phyloP scores from a whole-genome alignment of 768 basidiomycete species.

The Lentinula edodes region DNA sequence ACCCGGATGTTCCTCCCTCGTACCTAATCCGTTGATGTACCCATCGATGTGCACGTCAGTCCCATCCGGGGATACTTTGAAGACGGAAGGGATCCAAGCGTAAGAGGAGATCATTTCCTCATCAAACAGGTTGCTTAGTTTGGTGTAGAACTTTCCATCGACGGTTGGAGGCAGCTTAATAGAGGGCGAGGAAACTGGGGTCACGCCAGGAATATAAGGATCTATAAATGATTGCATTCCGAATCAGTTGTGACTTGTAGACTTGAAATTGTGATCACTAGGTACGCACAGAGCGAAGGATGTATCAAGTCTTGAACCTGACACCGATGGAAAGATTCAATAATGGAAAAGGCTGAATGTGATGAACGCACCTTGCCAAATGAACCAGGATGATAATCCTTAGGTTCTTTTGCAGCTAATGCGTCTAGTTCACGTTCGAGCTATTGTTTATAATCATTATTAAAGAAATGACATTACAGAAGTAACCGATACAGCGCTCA shows the following conservation, averaged over 20 bases:
- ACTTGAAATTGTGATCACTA: too few species aligned
- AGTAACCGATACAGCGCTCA: not conserved
- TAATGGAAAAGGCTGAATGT: not conserved
- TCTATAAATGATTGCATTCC: not conserved
- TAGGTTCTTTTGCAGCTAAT: constrained; percentile 10
- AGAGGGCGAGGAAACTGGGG: not conserved
- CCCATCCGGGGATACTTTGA: constrained; percentile 10
- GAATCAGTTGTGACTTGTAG: too few species aligned
- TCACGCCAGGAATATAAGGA: constrained; percentile 7
- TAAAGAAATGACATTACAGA: too few species aligned
- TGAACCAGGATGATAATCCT: constrained; percentile 14
- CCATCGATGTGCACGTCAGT: constrained; percentile 10
- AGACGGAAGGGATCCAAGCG: constrained; percentile 14
- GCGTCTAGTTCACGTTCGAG: constrained; percentile 10
- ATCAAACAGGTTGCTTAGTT: not conserved
- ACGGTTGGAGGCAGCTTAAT: not conserved
- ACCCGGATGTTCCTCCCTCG: constrained; percentile 8
- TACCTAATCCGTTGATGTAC: constrained; percentile 15
- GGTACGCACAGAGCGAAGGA: constrained; percentile 8
- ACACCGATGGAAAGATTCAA: not conserved
- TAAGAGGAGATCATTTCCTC: constrained; percentile 4
- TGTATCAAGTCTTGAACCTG: constrained; percentile 15
- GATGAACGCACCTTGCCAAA: constrained; percentile 4
- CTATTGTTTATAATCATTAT: not conserved
- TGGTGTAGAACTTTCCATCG: not conserved